These are phyloP conservation scores for Aspergillus sp. DNA, from an alignment of 2,329 filamentous ascomycete genomes.

Conservation along the genomic window DNA sequence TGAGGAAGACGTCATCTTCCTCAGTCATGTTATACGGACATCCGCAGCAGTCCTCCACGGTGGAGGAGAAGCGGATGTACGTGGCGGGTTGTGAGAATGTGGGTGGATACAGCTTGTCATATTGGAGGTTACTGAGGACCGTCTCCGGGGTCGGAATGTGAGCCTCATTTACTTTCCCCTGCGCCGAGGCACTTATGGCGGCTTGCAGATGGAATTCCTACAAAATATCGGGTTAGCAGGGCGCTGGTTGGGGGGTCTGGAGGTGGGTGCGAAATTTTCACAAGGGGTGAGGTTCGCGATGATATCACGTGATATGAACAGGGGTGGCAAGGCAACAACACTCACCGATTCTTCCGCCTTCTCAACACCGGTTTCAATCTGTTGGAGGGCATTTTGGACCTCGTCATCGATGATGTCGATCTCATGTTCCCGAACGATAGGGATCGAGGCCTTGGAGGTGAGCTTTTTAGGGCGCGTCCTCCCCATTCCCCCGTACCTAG, in stretches of 20 bases:
- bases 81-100: slow-evolving; percentile 80
- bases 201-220: slow-evolving; percentile 96
- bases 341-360: slow-evolving; percentile 96
- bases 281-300: slow-evolving; percentile 27
- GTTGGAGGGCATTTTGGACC: slow-evolving; percentile 74
- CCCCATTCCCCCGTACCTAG: slow-evolving; percentile 46
- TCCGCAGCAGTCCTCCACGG: slow-evolving; percentile 91
- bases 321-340: slow-evolving; percentile 43
- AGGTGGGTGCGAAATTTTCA: slow-evolving; percentile 31
- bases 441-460: slow-evolving; percentile 83
- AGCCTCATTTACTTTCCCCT: slow-evolving; percentile 61
- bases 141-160: slow-evolving; percentile 69
- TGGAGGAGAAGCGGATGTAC: slow-evolving; percentile 97
- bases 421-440: slow-evolving; percentile 84
- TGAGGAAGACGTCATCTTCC: slow-evolving; percentile 84
- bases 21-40: slow-evolving; percentile 92
- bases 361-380: slow-evolving; percentile 94
- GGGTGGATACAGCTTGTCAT: slow-evolving; percentile 82
- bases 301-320: slow-evolving; percentile 39
- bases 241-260: slow-evolving; percentile 14
- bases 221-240: slow-evolving; percentile 20
- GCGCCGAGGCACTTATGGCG: slow-evolving; percentile 65
- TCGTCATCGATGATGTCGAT: slow-evolving; percentile 88
- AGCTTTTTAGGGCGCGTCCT: slow-evolving; percentile 66
- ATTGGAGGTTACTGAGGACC: slow-evolving; percentile 66